A percentile compares a stretch with the other conserved stretches of the same genome.
phyloP scores from a whole-genome alignment of 768 basidiomycete species.

The Saitozyma podzolica region DNA sequence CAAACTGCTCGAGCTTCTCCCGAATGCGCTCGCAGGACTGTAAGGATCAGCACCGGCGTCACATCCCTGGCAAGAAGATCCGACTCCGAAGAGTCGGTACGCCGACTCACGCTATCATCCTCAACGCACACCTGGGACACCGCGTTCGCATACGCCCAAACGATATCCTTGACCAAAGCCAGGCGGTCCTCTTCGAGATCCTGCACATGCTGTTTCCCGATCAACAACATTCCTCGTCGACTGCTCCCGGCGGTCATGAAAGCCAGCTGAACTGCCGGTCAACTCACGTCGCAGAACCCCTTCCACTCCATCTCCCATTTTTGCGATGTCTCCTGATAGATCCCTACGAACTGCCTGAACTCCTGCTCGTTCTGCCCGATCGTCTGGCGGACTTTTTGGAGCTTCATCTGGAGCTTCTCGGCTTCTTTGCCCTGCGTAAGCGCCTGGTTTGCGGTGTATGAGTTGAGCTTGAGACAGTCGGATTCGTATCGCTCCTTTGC shows the following conservation, averaged over 20 bases:
- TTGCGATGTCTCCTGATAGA: slow-evolving; percentile 70
- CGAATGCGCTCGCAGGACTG: slow-evolving; percentile 91
- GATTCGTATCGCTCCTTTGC: slow-evolving; percentile 90
- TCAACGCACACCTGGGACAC: slow-evolving; percentile 93
- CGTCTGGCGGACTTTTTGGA: slow-evolving; percentile 84
- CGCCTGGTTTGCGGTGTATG: slow-evolving; percentile 85
- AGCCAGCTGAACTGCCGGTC: neutral
- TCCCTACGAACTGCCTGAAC: slow-evolving; percentile 80
- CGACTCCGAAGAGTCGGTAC: neutral
- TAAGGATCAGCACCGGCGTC: neutral
- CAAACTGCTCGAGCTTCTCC: slow-evolving; percentile 81
- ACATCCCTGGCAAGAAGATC: neutral
- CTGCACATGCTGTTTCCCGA: slow-evolving; percentile 63
- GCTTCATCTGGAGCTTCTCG: slow-evolving; percentile 81
- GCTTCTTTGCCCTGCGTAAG: slow-evolving; percentile 90
- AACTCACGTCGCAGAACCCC: slow-evolving; percentile 73
- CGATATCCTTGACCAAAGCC: slow-evolving; percentile 89
- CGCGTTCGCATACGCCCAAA: slow-evolving; percentile 95
- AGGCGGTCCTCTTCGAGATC: slow-evolving; percentile 94
- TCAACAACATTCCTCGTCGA: no score
- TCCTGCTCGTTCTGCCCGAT: slow-evolving; percentile 90
- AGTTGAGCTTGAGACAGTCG: slow-evolving; percentile 90
- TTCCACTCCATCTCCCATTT: slow-evolving; percentile 97
- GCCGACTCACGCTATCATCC: slow-evolving; percentile 79
- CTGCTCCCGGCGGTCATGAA: no score